Percentiles rank a stretch among this genome's conserved stretches.
Conservation (phyloP, 768 basidiomycete species). For the Suillus spraguei region DNA sequence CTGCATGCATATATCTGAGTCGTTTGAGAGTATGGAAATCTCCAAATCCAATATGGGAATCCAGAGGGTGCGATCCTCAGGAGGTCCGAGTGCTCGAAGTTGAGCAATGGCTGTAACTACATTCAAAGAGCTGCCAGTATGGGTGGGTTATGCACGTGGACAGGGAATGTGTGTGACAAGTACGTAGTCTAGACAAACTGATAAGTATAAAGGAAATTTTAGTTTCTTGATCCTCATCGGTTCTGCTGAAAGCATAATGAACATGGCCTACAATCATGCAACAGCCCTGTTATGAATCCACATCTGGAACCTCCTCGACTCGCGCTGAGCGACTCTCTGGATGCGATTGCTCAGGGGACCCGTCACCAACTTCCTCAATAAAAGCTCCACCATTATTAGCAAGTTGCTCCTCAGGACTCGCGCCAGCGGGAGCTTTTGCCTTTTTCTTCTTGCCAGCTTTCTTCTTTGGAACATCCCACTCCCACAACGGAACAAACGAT, state of each 20-base stretch:
- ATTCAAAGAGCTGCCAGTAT: neutral
- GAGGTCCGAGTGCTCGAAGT: neutral
- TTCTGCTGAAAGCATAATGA: neutral
- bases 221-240: neutral
- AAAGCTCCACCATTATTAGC: slow-evolving; percentile 42
- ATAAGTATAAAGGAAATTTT: neutral
- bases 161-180: neutral
- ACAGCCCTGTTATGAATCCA: slow-evolving; percentile 30
- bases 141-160: neutral
- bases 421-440: slow-evolving; percentile 34
- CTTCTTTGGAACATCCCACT: slow-evolving; percentile 87
- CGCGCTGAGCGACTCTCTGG: slow-evolving; percentile 40
- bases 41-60: neutral
- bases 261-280: neutral
- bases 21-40: neutral
- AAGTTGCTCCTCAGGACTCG: slow-evolving; percentile 42
- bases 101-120: neutral
- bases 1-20: neutral
- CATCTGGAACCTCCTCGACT: slow-evolving; percentile 49
- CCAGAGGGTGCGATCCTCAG: too few species aligned
- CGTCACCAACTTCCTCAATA: slow-evolving; percentile 39
- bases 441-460: slow-evolving; percentile 71
- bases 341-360: slow-evolving; percentile 35
- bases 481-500: slow-evolving; percentile 96
- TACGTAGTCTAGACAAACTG: slow-evolving; percentile 3